Base-by-base conservation (phyloP, 1,284 basidiomycete genomes). In the Leccinum pachyderme region DNA sequence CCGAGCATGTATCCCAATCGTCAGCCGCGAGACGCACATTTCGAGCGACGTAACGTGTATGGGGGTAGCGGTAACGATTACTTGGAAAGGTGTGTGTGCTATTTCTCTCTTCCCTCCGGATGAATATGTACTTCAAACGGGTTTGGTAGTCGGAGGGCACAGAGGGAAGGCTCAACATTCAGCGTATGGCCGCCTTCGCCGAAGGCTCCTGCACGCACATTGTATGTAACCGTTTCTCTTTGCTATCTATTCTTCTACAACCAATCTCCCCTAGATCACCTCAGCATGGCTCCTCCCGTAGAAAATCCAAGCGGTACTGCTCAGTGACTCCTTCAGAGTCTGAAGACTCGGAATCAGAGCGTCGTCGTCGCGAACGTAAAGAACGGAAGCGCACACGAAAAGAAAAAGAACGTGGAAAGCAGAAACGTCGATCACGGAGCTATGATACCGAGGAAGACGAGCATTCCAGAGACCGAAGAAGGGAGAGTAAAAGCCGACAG, bases 101-200 rank as follows among this genome's bases (percentile, higher is more conserved):
- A 8, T 15, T 5, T 18, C 35, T 29, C 9, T 3, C n/a, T 15
- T 7, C 44, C 11, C 25, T 44, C 6, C 6, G 6, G 32, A 5
- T 3, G 12, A 25, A 31, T 37, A 1, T n/a, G 33, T 6, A 27
- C 48, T 63, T 37, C 61, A 0, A 9, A 13, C 13, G 24, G 24
- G 25, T 39, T 56, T 47, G 52, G 11, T 54, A 95, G 94, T 63
- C 92, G 94, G 25, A 79, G 91, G 51, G 69, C 78, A 55, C 84
- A 93, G 68, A 78, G 94, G 51, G 86, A 89, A 59, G 76, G 68
- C 3, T 84, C 75, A 11, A 79, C 79, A 5, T 69, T 89, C 2
- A 81, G 81, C 60, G 80, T 95, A 49, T 97, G 94, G 94, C 94
- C 94, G 0, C 73, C 83, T 2, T 95, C 93, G 4, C 94, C 94